Evolutionary conservation across 2,329 filamentous ascomycete species (phyloP).

Genomic region (Samsoniella hepiali): DNA sequence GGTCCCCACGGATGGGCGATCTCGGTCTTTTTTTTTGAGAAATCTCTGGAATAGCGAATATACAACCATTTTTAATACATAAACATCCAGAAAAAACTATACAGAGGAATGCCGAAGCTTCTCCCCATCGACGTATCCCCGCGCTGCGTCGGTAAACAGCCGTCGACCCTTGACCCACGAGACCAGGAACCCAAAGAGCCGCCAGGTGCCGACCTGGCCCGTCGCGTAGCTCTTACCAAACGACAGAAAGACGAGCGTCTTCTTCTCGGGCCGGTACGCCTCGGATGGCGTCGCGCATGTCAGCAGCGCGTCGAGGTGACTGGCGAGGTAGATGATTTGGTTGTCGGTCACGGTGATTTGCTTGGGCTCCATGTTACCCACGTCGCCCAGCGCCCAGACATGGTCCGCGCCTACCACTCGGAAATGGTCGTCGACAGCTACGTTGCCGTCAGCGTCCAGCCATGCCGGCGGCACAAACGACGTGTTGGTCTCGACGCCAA

Average conservation of each 20-base stretch:
- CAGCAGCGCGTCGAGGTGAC: slow-evolving; percentile 30
- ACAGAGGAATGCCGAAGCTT: slow-evolving; percentile 26
- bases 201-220: slow-evolving; percentile 35
- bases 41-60: slow-evolving; percentile 9
- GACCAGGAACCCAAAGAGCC: slow-evolving; percentile 31
- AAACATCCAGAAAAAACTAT: not conserved
- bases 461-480: slow-evolving; percentile 36
- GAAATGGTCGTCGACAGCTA: slow-evolving; percentile 35
- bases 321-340: slow-evolving; percentile 32
- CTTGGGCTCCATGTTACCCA: slow-evolving; percentile 39
- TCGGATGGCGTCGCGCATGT: slow-evolving; percentile 18
- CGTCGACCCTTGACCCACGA: slow-evolving; percentile 34
- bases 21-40: not conserved
- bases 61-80: not conserved
- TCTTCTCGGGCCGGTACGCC: slow-evolving; percentile 25
- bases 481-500: slow-evolving; percentile 43
- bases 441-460: slow-evolving; percentile 31
- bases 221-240: slow-evolving; percentile 29
- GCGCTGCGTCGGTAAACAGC: slow-evolving; percentile 32
- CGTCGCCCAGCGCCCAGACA: slow-evolving; percentile 43
- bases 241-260: slow-evolving; percentile 31
- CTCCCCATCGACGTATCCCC: slow-evolving; percentile 30
- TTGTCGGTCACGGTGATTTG: slow-evolving; percentile 33
- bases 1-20: not conserved
- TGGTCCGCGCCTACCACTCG: slow-evolving; percentile 33